phyloP scores from a whole-genome alignment of 306 rosid species.

The Parietaria judaica region DNA sequence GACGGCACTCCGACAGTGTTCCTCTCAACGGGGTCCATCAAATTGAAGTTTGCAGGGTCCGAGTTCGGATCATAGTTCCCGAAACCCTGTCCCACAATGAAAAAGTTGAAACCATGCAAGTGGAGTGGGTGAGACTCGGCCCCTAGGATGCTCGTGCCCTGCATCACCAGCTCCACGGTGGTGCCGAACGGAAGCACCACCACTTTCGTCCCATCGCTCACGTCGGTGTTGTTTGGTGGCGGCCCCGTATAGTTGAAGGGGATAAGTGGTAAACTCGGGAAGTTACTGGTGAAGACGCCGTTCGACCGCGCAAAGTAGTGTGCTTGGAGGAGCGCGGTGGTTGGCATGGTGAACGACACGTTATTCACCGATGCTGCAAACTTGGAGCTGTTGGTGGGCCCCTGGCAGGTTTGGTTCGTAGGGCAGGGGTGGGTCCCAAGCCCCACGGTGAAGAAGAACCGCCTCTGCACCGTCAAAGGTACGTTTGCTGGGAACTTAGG shows the following conservation, averaged over 20 bases:
- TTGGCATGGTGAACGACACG: slow-evolving; percentile 43
- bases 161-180: slow-evolving; percentile 38
- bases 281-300: slow-evolving; percentile 36
- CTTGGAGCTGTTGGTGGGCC: slow-evolving; percentile 52
- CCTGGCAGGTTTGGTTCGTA: slow-evolving; percentile 57
- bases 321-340: slow-evolving; percentile 52
- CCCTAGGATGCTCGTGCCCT: slow-evolving; percentile 60
- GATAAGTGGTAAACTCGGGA: slow-evolving; percentile 35
- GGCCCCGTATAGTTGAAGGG: slow-evolving; percentile 27
- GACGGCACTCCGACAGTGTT: slow-evolving; percentile 65
- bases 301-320: slow-evolving; percentile 32
- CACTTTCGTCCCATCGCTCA: slow-evolving; percentile 15
- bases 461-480: slow-evolving; percentile 36
- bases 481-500: slow-evolving; percentile 52
- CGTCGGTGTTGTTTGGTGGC: slow-evolving; percentile 21
- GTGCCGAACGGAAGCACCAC: slow-evolving; percentile 25
- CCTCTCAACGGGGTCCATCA: slow-evolving; percentile 61
- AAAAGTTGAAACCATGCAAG: slow-evolving; percentile 71
- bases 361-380: slow-evolving; percentile 59
- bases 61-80: slow-evolving; percentile 47
- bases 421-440: slow-evolving; percentile 63
- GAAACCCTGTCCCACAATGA: slow-evolving; percentile 55
- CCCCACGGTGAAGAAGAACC: slow-evolving; percentile 54
- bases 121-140: slow-evolving; percentile 75
- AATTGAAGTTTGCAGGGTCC: slow-evolving; percentile 46